phyloP scores from a whole-genome alignment of 441 rosid genomes.

The Lepidium campestre region DNA sequence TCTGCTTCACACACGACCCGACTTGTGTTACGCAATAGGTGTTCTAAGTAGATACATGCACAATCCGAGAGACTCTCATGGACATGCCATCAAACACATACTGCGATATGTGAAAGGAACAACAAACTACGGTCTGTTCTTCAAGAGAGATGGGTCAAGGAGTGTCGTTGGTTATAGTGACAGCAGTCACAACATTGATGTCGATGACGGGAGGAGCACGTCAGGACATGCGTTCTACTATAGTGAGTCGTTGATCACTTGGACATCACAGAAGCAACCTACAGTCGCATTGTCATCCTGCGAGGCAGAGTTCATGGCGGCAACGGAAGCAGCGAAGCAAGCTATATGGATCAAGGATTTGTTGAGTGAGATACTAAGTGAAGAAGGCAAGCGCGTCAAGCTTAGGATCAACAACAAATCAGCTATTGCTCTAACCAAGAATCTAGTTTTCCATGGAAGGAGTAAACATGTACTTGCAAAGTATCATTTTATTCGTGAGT shows the following conservation, averaged over 20 bases:
- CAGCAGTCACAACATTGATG: neutral
- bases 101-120: too few species aligned
- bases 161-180: neutral
- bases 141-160: neutral
- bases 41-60: neutral
- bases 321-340: neutral
- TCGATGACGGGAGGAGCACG: neutral
- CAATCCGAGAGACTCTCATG: neutral
- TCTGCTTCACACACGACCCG: too few species aligned
- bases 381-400: neutral
- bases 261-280: too few species aligned
- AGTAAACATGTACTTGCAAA: neutral
- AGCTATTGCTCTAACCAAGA: neutral
- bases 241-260: too few species aligned
- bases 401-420: neutral
- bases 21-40: too few species aligned
- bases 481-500: neutral
- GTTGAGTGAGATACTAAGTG: neutral
- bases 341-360: neutral
- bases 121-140: neutral
- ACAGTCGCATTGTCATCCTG: too few species aligned
- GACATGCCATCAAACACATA: neutral
- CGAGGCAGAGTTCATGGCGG: too few species aligned
- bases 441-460: neutral
- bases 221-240: neutral